Base-by-base conservation (phyloP, 495 filamentous ascomycete species). In the Penicillium robsamsonii region DNA sequence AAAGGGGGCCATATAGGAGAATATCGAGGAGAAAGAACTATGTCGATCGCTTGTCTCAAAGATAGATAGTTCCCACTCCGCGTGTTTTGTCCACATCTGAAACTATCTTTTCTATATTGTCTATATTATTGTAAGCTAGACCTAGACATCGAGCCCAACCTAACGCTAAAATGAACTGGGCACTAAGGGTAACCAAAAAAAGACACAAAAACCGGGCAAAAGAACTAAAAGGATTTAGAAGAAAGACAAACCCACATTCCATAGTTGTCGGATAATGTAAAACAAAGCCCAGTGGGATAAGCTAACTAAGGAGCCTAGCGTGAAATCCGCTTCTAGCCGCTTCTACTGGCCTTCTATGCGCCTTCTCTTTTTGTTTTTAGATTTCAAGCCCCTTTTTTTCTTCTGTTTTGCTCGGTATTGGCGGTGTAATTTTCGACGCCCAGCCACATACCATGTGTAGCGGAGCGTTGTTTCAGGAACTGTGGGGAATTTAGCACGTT, bases 381-480 rank as follows among this genome's bases (percentile, higher is more conserved):
- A 31, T 27, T 47, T 44, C 25, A 25, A 46, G 18, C 48, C 48
- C 31, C 45, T 17, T 46, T 58, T 46, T 57, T 38, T n/a, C 24
- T 38, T 46, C 44, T 33, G 29, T 37, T 30, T 27, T 53, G 33
- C 37, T 44, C 38, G 53, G 50, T 42, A 46, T 46, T 46, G 41
- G 27, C 1, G 22, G 35, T 7, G n/a, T 42, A 31, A 25, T 46
- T 44, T 44, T 37, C 15, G 8, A 41, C 46, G 59, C 65, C 55
- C 55, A 68, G 65, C 62, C 60, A 63, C 62, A 65, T 51, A 31
- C 33, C 35, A 37, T 27, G 4, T 27, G 1, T 31, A 50, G 61
- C 47, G 33, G 22, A 58, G 61, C 59, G 65, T 48, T 57, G 65
- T 68, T 68, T 68, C 65, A 68, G 60, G 48, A 54, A 50, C 55